phyloP scores from a whole-genome alignment of 306 rosid genomes.

The Vigna mungo region DNA sequence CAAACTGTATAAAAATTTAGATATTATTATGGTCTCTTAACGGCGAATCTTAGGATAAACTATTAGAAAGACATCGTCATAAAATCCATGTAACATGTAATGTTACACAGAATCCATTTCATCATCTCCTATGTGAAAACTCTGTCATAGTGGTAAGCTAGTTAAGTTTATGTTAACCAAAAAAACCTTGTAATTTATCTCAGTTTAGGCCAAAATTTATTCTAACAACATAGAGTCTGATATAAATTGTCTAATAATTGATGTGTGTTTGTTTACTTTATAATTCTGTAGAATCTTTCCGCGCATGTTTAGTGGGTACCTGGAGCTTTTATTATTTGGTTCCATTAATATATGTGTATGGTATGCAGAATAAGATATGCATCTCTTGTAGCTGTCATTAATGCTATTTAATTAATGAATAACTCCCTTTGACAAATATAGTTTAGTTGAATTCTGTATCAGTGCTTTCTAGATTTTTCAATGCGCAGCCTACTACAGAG shows the following conservation, averaged over 20 bases:
- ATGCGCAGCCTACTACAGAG: background rate
- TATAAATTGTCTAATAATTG: constrained; percentile 38
- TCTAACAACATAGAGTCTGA: too few species aligned
- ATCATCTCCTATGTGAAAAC: too few species aligned
- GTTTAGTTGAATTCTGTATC: constrained; percentile 6
- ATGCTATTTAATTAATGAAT: background rate
- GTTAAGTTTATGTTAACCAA: too few species aligned
- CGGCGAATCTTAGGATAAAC: background rate
- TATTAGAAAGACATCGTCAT: too few species aligned
- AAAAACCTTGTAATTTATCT: too few species aligned
- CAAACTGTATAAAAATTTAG: background rate
- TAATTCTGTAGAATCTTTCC: constrained; percentile 18
- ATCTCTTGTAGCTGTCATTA: background rate
- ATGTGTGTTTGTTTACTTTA: constrained; percentile 26
- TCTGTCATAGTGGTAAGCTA: too few species aligned
- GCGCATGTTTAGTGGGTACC: background rate
- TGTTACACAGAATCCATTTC: too few species aligned
- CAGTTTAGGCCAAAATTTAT: too few species aligned
- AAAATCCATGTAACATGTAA: too few species aligned
- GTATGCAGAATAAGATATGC: background rate
- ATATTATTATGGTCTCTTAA: background rate
- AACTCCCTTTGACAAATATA: constrained; percentile 4
- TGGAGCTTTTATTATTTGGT: background rate
- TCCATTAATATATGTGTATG: background rate
- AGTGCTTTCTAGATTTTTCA: constrained; percentile 25